Conservation (phyloP, 1,284 basidiomycete genomes). For the Puccinia polysora region DNA sequence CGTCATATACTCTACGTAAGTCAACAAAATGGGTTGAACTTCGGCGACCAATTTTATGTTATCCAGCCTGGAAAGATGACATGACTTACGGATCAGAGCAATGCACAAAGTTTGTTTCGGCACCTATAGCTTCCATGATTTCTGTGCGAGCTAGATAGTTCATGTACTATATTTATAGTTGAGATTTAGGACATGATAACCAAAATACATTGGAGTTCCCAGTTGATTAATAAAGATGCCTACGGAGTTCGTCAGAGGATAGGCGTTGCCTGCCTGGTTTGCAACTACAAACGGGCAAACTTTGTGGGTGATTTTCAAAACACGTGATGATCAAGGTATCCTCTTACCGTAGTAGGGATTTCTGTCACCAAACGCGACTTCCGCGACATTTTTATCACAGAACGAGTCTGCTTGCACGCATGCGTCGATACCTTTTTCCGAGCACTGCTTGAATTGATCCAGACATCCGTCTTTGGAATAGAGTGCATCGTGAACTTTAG, state of each 20-base stretch:
- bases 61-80: too few species aligned
- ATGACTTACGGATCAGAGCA: conserved; percentile 23
- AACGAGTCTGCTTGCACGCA: background rate
- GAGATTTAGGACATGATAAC: too few species aligned
- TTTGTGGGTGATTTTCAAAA: too few species aligned
- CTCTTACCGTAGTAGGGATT: conserved; percentile 8
- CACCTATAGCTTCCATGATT: conserved; percentile 1
- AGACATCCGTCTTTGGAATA: background rate
- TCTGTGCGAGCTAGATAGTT: background rate
- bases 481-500: background rate
- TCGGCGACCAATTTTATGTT: too few species aligned
- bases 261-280: too few species aligned
- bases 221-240: too few species aligned
- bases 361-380: too few species aligned
- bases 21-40: too few species aligned
- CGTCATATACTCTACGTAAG: background rate
- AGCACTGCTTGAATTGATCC: background rate
- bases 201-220: too few species aligned
- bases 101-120: background rate
- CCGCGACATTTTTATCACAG: background rate
- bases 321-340: too few species aligned
- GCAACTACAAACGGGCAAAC: too few species aligned
- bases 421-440: background rate
- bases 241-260: too few species aligned
- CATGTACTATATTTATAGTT: background rate